Percentiles rank a stretch among this genome's conserved stretches.
These are phyloP conservation scores for Triangularia verruculosa DNA, from an alignment of 2,329 filamentous ascomycete genomes.

Conservation along the genomic window DNA sequence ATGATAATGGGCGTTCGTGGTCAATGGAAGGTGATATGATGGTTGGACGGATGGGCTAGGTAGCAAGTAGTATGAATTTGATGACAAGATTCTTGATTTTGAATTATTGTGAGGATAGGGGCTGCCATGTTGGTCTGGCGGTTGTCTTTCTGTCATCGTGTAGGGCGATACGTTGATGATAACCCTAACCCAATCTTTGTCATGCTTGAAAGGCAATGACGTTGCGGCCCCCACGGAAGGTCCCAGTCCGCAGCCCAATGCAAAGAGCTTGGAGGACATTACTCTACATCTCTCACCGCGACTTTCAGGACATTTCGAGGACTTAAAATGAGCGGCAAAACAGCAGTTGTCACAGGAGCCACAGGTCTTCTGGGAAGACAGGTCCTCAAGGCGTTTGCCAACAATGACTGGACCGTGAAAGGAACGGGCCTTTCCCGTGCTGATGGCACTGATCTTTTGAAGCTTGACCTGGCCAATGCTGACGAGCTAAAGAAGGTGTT, in stretches of 20 bases:
- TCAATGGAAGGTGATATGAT: too few species aligned
- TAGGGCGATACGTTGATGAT: too few species aligned
- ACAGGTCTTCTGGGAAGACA: slow-evolving; percentile 81
- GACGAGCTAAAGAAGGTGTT: slow-evolving; percentile 49
- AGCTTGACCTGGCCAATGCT: slow-evolving; percentile 50
- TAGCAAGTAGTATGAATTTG: background rate
- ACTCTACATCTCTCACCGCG: background rate
- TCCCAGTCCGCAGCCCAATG: background rate
- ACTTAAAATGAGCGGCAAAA: slow-evolving; percentile 35
- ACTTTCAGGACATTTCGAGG: background rate
- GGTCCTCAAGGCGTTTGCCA: slow-evolving; percentile 67
- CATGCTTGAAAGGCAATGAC: background rate
- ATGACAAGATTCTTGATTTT: too few species aligned
- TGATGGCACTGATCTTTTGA: slow-evolving; percentile 64
- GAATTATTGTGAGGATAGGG: too few species aligned
- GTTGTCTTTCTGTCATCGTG: too few species aligned
- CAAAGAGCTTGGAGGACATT: background rate
- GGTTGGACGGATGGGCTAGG: background rate
- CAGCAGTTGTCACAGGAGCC: slow-evolving; percentile 76
- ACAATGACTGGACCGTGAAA: slow-evolving; percentile 63
- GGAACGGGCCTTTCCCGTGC: slow-evolving; percentile 74
- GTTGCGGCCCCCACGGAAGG: background rate
- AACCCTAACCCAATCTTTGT: background rate
- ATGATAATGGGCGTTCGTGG: background rate
- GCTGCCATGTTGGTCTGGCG: too few species aligned